These are phyloP conservation scores for Claviceps quebecensis DNA, from an alignment of 2,329 filamentous ascomycete genomes.

Conservation along the genomic window DNA sequence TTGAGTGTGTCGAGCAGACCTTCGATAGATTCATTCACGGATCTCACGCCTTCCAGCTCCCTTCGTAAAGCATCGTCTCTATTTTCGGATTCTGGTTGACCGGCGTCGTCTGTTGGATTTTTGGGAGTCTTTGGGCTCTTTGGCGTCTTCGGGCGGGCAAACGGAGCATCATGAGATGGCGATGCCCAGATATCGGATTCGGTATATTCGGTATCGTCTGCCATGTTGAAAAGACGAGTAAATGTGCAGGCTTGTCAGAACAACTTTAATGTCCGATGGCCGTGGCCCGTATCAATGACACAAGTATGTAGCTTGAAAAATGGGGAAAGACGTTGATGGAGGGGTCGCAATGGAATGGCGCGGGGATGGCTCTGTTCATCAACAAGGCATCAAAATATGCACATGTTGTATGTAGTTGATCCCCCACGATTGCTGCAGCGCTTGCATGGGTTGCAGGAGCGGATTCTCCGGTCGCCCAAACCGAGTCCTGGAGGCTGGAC, in stretches of 20 bases:
- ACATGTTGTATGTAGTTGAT: too few relatives aligned
- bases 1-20: constrained; percentile 58
- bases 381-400: not conserved
- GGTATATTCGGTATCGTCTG: constrained; percentile 30
- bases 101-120: constrained; percentile 27
- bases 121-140: constrained; percentile 35
- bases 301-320: not conserved
- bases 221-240: constrained; percentile 19
- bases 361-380: not conserved
- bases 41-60: constrained; percentile 71
- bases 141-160: constrained; percentile 23
- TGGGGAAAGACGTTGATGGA: not conserved
- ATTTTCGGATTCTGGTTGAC: constrained; percentile 34
- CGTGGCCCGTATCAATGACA: not conserved
- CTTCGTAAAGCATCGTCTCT: constrained; percentile 61
- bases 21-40: constrained; percentile 81
- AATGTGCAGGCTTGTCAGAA: not conserved
- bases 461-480: not conserved
- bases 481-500: too few relatives aligned
- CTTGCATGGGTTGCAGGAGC: not conserved
- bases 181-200: constrained; percentile 36
- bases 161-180: constrained; percentile 20
- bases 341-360: not conserved
- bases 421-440: not conserved
- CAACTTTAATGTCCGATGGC: not conserved